Base-by-base conservation (phyloP, 2,329 filamentous ascomycete genomes). In the Daldinia sp. region DNA sequence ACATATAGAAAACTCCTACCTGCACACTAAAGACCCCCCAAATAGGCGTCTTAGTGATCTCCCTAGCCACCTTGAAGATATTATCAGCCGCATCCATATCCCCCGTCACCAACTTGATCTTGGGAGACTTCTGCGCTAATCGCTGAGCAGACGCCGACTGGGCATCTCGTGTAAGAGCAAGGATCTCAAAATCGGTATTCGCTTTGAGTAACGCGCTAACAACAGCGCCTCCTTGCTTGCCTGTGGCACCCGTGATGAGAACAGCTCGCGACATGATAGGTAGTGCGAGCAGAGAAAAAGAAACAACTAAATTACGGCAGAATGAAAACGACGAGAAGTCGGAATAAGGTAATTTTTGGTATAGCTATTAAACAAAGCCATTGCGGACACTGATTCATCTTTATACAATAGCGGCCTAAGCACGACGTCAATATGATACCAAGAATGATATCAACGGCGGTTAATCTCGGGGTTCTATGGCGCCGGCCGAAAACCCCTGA, bases 1-100 rank as follows among this genome's bases (percentile, higher is more conserved):
- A n/a, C 21, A n/a, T 25, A 13, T 27, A 2, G 17, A 27, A 1
- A 27, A 49, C 23, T 29, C 74, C 45, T 64, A 86, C 78, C 75
- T 88, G 86, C 0, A 90, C 85, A 43, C 82, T 85, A 72, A 84
- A 89, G 2, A 89, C 85, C 5, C 86, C 86, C 83, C 84, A 87
- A 25, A 87, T 50, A 11, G 78, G 1, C 77, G 76, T 15, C 52
- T 45, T 15, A 7, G 29, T 25, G 80, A 82, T 25, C 76, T 76
- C 30, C 75, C 66, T 64, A 11, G 65, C 65, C 13, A 57, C 67
- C 25, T 29, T 13, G 67, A 89, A 88, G 15, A 89, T 80, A 0
- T 71, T 75, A 0, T 77, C 73, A 0, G 81, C 74, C 35, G 87
- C 77, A 54, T 85, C 77, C 10, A 90, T 76, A 63, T 89, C 78